Evolutionary conservation across 768 basidiomycete genomes (phyloP).

Genomic region (Asterophora lycoperdoides): DNA sequence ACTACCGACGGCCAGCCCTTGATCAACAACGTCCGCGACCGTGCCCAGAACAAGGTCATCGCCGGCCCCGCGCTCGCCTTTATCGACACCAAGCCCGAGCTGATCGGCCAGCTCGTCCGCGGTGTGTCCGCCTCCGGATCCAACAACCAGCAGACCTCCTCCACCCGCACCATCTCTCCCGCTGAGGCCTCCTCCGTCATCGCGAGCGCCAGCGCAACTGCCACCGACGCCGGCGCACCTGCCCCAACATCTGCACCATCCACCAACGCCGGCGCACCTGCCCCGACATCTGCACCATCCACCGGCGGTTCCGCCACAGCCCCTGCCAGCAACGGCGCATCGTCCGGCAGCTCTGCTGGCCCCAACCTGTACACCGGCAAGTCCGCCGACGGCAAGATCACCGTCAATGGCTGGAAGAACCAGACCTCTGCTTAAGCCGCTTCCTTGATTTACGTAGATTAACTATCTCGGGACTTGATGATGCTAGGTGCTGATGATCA

Average conservation of each 20-base stretch:
- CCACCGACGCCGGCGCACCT: constrained; percentile 16
- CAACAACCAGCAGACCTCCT: constrained; percentile 4
- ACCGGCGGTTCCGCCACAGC: constrained; percentile 13
- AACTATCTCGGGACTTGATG: constrained; percentile 1
- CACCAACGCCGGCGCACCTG: constrained; percentile 15
- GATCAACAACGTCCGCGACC: constrained; percentile 54
- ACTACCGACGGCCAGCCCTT: constrained; percentile 62
- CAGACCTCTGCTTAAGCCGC: constrained; percentile 8
- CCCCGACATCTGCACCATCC: constrained; percentile 19
- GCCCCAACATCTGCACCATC: too few species aligned
- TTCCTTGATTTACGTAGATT: neutral
- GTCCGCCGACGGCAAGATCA: constrained; percentile 37
- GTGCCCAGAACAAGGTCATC: constrained; percentile 48
- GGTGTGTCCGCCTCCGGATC: constrained; percentile 4
- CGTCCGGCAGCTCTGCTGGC: constrained; percentile 19
- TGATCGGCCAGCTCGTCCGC: constrained; percentile 44
- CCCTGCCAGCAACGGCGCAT: constrained; percentile 17
- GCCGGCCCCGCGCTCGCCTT: constrained; percentile 71
- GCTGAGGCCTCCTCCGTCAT: constrained; percentile 22
- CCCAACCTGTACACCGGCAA: constrained; percentile 41
- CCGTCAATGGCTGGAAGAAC: constrained; percentile 43
- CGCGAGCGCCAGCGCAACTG: constrained; percentile 1
- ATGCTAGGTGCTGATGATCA: neutral
- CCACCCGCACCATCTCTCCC: constrained; percentile 19
- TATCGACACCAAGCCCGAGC: constrained; percentile 56